A percentile compares a stretch with the other conserved stretches of the same genome.
Conservation (phyloP, 2,329 filamentous ascomycete species). For the Aspergillus intermedius region DNA sequence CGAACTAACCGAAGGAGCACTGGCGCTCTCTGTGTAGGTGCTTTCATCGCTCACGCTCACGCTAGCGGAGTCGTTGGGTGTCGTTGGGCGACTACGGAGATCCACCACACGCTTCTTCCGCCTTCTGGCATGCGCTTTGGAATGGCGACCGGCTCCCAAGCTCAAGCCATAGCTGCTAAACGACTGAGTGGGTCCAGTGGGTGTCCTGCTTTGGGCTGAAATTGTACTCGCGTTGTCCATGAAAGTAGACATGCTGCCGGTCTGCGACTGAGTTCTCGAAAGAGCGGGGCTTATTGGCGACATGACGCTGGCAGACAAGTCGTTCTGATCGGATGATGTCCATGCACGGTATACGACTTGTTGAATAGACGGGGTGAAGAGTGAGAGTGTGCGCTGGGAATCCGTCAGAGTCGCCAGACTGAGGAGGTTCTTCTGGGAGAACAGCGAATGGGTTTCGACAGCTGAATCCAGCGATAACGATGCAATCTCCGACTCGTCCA, state of each 20-base stretch:
- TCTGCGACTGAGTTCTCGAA: slow-evolving; percentile 58
- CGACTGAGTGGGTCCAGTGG: slow-evolving; percentile 27
- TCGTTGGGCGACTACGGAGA: slow-evolving; percentile 34
- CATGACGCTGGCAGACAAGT: slow-evolving; percentile 40
- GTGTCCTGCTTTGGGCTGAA: slow-evolving; percentile 54
- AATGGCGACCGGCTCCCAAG: slow-evolving; percentile 37
- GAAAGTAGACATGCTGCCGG: slow-evolving; percentile 64
- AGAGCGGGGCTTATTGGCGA: slow-evolving; percentile 46
- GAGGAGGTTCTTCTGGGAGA: slow-evolving; percentile 90
- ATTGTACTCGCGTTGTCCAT: slow-evolving; percentile 64
- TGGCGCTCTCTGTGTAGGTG: slow-evolving; percentile 33
- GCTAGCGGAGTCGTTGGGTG: slow-evolving; percentile 28
- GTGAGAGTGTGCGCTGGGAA: slow-evolving; percentile 80
- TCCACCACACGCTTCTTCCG: slow-evolving; percentile 47
- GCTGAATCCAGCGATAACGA: slow-evolving; percentile 72
- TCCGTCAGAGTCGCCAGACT: slow-evolving; percentile 76
- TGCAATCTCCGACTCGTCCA: slow-evolving; percentile 69
- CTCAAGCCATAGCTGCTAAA: slow-evolving; percentile 36
- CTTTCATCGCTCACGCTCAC: slow-evolving; percentile 39
- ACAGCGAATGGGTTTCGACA: slow-evolving; percentile 77
- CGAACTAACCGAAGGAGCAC: slow-evolving; percentile 45
- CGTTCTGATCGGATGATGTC: slow-evolving; percentile 69
- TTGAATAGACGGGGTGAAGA: slow-evolving; percentile 84
- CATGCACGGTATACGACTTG: slow-evolving; percentile 90
- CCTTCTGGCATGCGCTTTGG: slow-evolving; percentile 38